Evolutionary conservation across 805 yeast genomes (phyloP).

Genomic region (Hanseniaspora lachancei): DNA sequence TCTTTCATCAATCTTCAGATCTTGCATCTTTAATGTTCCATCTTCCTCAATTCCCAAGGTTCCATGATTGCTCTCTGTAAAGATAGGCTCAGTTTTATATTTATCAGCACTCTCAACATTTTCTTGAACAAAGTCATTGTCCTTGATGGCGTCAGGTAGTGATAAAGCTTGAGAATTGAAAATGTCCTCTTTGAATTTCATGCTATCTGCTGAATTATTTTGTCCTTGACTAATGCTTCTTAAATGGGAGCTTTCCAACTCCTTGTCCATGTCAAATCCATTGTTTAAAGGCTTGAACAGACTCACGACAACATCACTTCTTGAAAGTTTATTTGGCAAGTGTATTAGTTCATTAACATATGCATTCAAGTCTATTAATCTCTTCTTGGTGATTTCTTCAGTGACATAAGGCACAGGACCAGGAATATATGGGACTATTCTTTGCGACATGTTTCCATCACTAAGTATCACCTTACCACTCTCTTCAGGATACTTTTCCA

Average conservation of each 20-base stretch:
- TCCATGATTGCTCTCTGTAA: conserved; percentile 17
- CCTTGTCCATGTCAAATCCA: conserved; percentile 15
- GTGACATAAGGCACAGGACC: conserved; percentile 90
- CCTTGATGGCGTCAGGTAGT: neutral
- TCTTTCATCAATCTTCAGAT: neutral
- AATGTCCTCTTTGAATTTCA: neutral
- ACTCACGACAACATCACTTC: conserved; percentile 50
- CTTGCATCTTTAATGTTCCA: neutral
- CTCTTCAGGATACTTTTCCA: conserved; percentile 78
- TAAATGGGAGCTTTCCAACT: neutral
- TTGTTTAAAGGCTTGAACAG: conserved; percentile 40
- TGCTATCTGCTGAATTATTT: neutral
- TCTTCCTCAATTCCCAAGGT: conserved; percentile 3
- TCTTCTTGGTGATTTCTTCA: conserved; percentile 49
- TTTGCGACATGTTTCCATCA: conserved; percentile 49
- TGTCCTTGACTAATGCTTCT: conserved; percentile 8
- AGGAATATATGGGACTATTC: conserved; percentile 86
- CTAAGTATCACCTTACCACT: conserved; percentile 52
- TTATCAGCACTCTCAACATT: neutral
- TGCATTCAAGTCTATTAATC: conserved; percentile 42
- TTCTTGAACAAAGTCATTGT: neutral
- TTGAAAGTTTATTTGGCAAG: conserved; percentile 66
- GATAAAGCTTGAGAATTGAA: neutral
- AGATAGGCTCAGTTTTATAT: conserved; percentile 8
- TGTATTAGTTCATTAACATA: conserved; percentile 48